Base-by-base conservation (phyloP, 2,329 filamentous ascomycete genomes). In the Pyricularia pennisetigena region DNA sequence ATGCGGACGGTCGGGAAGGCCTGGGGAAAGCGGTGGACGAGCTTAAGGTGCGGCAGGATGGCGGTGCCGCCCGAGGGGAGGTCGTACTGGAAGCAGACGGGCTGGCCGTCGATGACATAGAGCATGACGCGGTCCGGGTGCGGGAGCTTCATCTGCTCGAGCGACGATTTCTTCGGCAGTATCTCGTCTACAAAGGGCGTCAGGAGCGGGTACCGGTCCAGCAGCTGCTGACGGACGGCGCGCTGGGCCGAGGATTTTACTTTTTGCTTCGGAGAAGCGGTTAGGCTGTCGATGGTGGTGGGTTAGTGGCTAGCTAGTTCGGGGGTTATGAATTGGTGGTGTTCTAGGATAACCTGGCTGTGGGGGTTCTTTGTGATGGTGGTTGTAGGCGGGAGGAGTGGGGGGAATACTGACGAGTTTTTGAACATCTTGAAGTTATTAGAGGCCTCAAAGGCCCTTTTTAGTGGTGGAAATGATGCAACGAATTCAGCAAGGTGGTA, bases 161-260 rank as follows among this genome's bases (percentile, higher is more conserved):
- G 83, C 71, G 95, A 92, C 69, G 91, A 88, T 79, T 98, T 99
- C 81, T 98, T 98, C 66, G 95, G 95, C 72, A 99, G 85, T 74
- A 98, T 88, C 78, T 96, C 92, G 79, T 99, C 95, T 79, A 97
- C 96, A 81, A 93, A 87, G 0, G 92, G 91, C 72, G 88, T 88
- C 67, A 98, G 90, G 67, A 92, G 86, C 2, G 95, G 95, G 80
- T 96, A 97, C 67, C 91, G 91, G 69, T 92, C 85, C 71, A 95
- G 83, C 72, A 98, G 86, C 75, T 92, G 92, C 75, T 89, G 85
- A 73, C 95, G 92, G 74, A 99, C 89, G 71, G 83, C 87, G 75
- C 95, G 92, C 82, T 97, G 94, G 68, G 93, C 92, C 28, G 93
- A 97, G 72, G 94, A 97, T 82, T 98, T 99, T 80, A 98, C 92